Percentiles rank a stretch among this genome's conserved stretches.
These are phyloP conservation scores for Rhizopus delemar DNA, from an alignment of 371 early-diverging fungal species.

Conservation along the genomic window DNA sequence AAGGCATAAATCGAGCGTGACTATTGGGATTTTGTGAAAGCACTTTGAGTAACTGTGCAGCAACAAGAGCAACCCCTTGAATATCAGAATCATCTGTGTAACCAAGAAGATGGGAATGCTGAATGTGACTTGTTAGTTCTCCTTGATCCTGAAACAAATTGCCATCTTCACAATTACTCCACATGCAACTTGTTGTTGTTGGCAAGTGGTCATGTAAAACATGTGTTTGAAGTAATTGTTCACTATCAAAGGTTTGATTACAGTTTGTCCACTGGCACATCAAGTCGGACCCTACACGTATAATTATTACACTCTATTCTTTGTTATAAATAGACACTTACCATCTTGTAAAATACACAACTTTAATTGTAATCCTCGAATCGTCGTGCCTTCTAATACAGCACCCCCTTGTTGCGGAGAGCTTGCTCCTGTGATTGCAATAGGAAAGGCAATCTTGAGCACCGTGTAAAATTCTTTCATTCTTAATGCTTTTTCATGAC, in stretches of 20 bases:
- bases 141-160: slow-evolving; percentile 14
- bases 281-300: slow-evolving; percentile 20
- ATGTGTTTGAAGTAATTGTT: slow-evolving; percentile 49
- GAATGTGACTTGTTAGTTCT: slow-evolving; percentile 17
- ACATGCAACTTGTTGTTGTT: slow-evolving; percentile 39
- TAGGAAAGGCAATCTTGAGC: slow-evolving; percentile 39
- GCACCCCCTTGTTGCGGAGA: slow-evolving; percentile 12
- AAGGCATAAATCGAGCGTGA: slow-evolving; percentile 58
- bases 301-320: slow-evolving; percentile 5
- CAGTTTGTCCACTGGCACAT: slow-evolving; percentile 62
- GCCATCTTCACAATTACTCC: slow-evolving; percentile 41
- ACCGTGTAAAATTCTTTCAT: slow-evolving; percentile 38
- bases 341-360: slow-evolving; percentile 34
- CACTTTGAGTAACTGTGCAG: slow-evolving; percentile 64
- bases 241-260: slow-evolving; percentile 44
- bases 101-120: slow-evolving; percentile 25
- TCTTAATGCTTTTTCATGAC: slow-evolving; percentile 31
- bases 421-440: slow-evolving; percentile 7
- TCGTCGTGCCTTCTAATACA: slow-evolving; percentile 22
- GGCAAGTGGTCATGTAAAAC: slow-evolving; percentile 54
- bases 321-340: slow-evolving; percentile 5
- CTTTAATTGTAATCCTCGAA: slow-evolving; percentile 35
- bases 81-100: slow-evolving; percentile 40
- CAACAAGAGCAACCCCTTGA: slow-evolving; percentile 63
- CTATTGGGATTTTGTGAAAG: slow-evolving; percentile 58